phyloP scores from a whole-genome alignment of 2,329 filamentous ascomycete genomes.

The Fusarium heterosporum region DNA sequence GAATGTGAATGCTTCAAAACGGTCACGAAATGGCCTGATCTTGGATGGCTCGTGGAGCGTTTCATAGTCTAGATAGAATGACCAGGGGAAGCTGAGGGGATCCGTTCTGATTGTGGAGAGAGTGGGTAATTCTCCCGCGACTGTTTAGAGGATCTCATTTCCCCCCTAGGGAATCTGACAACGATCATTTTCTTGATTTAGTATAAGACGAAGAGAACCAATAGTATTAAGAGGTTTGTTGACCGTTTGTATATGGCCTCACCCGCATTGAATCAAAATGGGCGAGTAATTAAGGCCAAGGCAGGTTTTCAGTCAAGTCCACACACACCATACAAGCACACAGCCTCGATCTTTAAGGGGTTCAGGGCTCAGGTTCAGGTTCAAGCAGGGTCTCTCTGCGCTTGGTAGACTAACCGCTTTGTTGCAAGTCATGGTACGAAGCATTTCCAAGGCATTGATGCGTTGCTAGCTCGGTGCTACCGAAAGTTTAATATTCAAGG shows the following conservation, averaged over 20 bases:
- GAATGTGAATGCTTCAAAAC: slow-evolving; percentile 12
- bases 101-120: slow-evolving; percentile 11
- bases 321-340: background rate
- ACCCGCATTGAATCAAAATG: slow-evolving; percentile 1
- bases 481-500: slow-evolving; percentile 9
- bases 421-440: slow-evolving; percentile 1
- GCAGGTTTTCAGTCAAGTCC: slow-evolving; percentile 27
- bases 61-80: slow-evolving; percentile 8
- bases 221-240: no score
- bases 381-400: slow-evolving; percentile 1
- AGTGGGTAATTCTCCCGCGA: slow-evolving; percentile 22
- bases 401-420: slow-evolving; percentile 1
- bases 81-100: slow-evolving; percentile 10
- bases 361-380: slow-evolving; percentile 9
- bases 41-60: slow-evolving; percentile 11
- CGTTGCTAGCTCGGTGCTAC: slow-evolving; percentile 17
- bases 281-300: slow-evolving; percentile 25
- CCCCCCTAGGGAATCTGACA: background rate
- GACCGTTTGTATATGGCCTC: background rate
- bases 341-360: slow-evolving; percentile 20
- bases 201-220: background rate
- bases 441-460: slow-evolving; percentile 34
- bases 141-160: slow-evolving; percentile 5
- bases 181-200: background rate
- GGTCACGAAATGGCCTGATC: slow-evolving; percentile 30